A percentile compares a stretch with the other conserved stretches of the same genome.
Conservation (phyloP, 495 filamentous ascomycete species). For the Hyphodiscus hymeniophilus region DNA sequence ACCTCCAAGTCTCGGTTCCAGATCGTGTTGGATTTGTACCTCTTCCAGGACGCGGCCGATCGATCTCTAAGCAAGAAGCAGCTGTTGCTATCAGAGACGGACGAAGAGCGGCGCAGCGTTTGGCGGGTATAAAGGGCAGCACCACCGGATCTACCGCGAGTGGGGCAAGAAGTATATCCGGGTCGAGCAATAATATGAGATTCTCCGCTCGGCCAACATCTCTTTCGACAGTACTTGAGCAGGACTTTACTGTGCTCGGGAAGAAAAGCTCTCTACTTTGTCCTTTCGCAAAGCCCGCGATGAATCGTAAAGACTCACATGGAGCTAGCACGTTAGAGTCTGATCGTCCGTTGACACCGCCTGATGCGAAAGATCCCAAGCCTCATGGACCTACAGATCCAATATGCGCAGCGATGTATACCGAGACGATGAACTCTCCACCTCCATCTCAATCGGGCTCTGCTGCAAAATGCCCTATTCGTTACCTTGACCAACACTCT, state of each 20-base stretch:
- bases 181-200: conserved; percentile 24
- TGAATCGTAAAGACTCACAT: conserved; percentile 7
- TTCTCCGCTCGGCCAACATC: conserved; percentile 33
- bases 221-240: conserved; percentile 48
- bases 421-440: conserved; percentile 39
- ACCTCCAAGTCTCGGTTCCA: conserved; percentile 34
- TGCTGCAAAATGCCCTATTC: conserved; percentile 71
- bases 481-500: conserved; percentile 79
- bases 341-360: conserved; percentile 10
- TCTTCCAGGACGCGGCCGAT: conserved; percentile 34
- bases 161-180: conserved; percentile 21
- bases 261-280: conserved; percentile 53
- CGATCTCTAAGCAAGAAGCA: conserved; percentile 41
- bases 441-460: conserved; percentile 41
- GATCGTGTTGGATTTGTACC: conserved; percentile 40
- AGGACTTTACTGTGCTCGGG: conserved; percentile 57
- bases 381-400: conserved; percentile 45
- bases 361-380: conserved; percentile 26
- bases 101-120: conserved; percentile 35
- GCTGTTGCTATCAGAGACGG: conserved; percentile 47
- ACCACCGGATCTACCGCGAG: conserved; percentile 18
- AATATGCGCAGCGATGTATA: conserved; percentile 51
- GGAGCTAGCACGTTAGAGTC: conserved; percentile 11
- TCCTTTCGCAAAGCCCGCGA: conserved; percentile 37
- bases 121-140: conserved; percentile 29